Evolutionary conservation across 768 basidiomycete genomes (phyloP).

Genomic region (Kwoniella sp.): DNA sequence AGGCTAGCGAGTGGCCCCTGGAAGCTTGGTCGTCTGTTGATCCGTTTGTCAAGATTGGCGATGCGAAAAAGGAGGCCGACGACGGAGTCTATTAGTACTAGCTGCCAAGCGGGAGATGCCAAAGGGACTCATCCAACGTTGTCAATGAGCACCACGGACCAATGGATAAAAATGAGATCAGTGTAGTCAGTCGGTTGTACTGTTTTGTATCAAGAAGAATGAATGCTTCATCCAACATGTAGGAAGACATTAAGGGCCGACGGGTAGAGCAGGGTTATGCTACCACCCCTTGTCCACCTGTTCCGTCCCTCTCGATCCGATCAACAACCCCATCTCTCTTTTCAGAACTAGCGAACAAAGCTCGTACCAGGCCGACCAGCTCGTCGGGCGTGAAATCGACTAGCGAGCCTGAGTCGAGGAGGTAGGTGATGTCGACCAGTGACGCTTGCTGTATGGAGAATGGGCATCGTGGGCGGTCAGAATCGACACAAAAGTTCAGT

Average conservation of each 20-base stretch:
- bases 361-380: constrained; percentile 75
- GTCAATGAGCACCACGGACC: too few species aligned
- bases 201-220: background rate
- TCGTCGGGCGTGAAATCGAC: constrained; percentile 88
- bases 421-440: constrained; percentile 85
- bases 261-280: background rate
- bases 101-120: too few species aligned
- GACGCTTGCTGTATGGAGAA: background rate
- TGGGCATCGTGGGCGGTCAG: too few species aligned
- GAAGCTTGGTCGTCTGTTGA: constrained; percentile 30
- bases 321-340: constrained; percentile 79
- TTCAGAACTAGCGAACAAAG: constrained; percentile 84
- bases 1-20: constrained; percentile 24
- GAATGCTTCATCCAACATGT: background rate
- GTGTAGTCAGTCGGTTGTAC: background rate
- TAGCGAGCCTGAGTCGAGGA: constrained; percentile 85
- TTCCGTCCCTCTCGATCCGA: constrained; percentile 38
- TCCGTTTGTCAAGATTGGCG: background rate
- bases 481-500: background rate
- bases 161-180: background rate
- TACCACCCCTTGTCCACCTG: background rate
- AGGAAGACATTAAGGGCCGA: background rate
- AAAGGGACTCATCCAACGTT: too few species aligned
- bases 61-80: background rate
- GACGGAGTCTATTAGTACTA: background rate